These are phyloP conservation scores for Postia placenta DNA, from an alignment of 768 basidiomycete genomes.

Conservation along the genomic window DNA sequence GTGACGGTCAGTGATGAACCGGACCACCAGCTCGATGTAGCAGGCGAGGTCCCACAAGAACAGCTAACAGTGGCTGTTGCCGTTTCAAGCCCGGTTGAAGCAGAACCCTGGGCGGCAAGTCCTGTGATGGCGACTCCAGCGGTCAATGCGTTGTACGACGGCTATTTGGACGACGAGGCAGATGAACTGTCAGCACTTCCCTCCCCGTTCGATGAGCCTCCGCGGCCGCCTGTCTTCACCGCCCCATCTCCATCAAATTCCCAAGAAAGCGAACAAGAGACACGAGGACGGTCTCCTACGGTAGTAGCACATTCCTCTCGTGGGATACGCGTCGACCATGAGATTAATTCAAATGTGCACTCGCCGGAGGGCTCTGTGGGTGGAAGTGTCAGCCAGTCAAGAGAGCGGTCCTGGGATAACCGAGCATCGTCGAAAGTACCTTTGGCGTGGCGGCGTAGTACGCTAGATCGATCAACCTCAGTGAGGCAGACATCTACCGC, in stretches of 20 bases:
- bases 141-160: neutral
- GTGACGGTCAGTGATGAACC: neutral
- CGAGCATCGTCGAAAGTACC: constrained; percentile 11
- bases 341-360: neutral
- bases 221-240: neutral
- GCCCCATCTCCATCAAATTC: neutral
- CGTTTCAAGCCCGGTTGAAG: no score
- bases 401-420: neutral
- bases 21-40: no score
- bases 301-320: neutral
- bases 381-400: no score
- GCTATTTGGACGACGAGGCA: neutral
- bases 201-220: constrained; percentile 1
- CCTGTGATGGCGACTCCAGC: no score
- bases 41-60: no score
- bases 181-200: neutral
- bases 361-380: no score
- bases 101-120: no score
- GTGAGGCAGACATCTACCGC: constrained; percentile 8
- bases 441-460: constrained; percentile 15
- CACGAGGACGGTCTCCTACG: neutral
- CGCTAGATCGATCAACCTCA: no score
- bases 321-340: neutral
- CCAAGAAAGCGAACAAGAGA: no score
- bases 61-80: no score